A percentile compares a stretch with the other conserved stretches of the same genome.
Conservation (phyloP, 2,329 filamentous ascomycete species). For the Cladosporium sp. region DNA sequence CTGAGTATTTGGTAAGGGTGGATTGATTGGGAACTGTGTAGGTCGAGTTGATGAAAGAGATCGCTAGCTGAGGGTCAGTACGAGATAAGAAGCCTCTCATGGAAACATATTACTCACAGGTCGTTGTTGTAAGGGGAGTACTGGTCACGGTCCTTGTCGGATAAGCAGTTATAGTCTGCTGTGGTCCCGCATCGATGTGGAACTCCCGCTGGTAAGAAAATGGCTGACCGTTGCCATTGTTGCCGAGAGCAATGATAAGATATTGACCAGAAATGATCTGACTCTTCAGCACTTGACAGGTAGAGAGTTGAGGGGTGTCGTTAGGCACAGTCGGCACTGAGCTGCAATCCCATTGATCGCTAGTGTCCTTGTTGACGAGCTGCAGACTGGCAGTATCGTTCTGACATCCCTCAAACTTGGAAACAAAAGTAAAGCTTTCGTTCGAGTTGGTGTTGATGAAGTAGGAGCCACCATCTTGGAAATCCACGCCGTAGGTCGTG, state of each 20-base stretch:
- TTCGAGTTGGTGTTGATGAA: constrained; percentile 42
- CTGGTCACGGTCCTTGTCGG: constrained; percentile 22
- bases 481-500: constrained; percentile 35
- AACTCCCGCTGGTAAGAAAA: constrained; percentile 19
- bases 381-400: constrained; percentile 39
- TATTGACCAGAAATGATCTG: constrained; percentile 18
- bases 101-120: background rate
- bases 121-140: constrained; percentile 13
- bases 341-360: constrained; percentile 38
- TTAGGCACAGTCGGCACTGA: constrained; percentile 20
- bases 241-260: constrained; percentile 17
- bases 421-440: constrained; percentile 40
- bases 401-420: constrained; percentile 42
- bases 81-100: background rate
- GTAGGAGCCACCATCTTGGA: constrained; percentile 39
- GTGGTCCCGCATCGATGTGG: constrained; percentile 33
- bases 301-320: constrained; percentile 20
- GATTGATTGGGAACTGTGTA: constrained; percentile 17
- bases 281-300: constrained; percentile 18
- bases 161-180: constrained; percentile 28
- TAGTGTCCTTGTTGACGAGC: constrained; percentile 36
- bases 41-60: background rate
- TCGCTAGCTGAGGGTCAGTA: background rate
- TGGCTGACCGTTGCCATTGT: constrained; percentile 19
- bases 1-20: constrained; percentile 23